phyloP scores from a whole-genome alignment of 2,329 filamentous ascomycete genomes.

The Passalora sequoiae region DNA sequence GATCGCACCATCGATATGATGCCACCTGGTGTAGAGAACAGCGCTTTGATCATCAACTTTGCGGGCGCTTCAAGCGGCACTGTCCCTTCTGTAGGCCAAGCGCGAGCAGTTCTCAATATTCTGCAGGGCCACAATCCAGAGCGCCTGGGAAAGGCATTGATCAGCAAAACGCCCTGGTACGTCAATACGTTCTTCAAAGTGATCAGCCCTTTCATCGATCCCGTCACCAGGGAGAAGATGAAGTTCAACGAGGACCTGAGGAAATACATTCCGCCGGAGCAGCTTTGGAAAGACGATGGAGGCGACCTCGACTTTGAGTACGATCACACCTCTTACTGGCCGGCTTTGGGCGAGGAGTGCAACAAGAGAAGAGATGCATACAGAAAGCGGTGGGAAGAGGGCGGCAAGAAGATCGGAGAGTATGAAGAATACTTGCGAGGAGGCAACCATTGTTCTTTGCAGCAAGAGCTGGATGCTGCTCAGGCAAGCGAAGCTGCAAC shows the following conservation, averaged over 20 bases:
- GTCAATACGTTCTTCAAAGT: slow-evolving; percentile 94
- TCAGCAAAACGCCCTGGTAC: slow-evolving; percentile 87
- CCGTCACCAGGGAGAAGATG: slow-evolving; percentile 86
- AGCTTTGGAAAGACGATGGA: slow-evolving; percentile 73
- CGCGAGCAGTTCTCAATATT: slow-evolving; percentile 79
- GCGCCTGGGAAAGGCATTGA: slow-evolving; percentile 77
- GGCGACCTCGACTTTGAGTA: slow-evolving; percentile 87
- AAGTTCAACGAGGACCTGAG: slow-evolving; percentile 94
- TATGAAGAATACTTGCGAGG: slow-evolving; percentile 83
- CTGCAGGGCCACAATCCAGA: slow-evolving; percentile 96
- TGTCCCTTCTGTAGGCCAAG: slow-evolving; percentile 71
- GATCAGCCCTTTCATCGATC: slow-evolving; percentile 94
- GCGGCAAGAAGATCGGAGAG: slow-evolving; percentile 77
- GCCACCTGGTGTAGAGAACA: slow-evolving; percentile 77
- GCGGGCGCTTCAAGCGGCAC: slow-evolving; percentile 69
- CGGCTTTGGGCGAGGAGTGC: slow-evolving; percentile 68
- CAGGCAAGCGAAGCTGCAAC: slow-evolving; percentile 5
- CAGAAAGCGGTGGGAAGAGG: slow-evolving; percentile 68
- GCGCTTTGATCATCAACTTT: slow-evolving; percentile 89
- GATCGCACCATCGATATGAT: slow-evolving; percentile 85
- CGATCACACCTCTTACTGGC: slow-evolving; percentile 85
- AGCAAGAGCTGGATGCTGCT: no score
- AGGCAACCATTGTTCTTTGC: slow-evolving; percentile 38
- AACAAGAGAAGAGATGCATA: slow-evolving; percentile 59
- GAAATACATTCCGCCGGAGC: slow-evolving; percentile 71